phyloP scores from a whole-genome alignment of 306 rosid genomes.

The Vicia sativa region DNA sequence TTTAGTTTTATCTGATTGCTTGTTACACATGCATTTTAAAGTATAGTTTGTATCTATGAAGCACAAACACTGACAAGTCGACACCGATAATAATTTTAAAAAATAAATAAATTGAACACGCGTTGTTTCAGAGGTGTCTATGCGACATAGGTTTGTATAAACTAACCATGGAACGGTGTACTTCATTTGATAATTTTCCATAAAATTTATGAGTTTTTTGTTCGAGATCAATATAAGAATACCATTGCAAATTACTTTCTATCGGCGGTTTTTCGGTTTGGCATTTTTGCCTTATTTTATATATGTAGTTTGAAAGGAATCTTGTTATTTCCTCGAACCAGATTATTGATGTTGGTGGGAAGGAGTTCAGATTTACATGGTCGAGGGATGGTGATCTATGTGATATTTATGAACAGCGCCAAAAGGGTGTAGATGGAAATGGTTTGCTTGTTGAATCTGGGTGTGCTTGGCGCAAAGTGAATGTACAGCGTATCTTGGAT shows the following conservation, averaged over 20 bases:
- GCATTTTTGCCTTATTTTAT: background rate
- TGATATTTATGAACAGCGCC: constrained; percentile 80
- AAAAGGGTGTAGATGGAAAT: constrained; percentile 72
- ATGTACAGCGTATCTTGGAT: constrained; percentile 83
- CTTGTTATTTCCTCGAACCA: constrained; percentile 41
- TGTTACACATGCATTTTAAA: constrained; percentile 5
- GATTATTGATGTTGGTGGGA: constrained; percentile 95
- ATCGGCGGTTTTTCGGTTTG: constrained; percentile 4
- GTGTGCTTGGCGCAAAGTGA: constrained; percentile 88
- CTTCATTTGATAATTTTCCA: constrained; percentile 32
- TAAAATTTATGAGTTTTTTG: background rate
- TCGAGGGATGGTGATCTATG: constrained; percentile 84
- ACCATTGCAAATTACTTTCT: constrained; percentile 6
- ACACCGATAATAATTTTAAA: background rate
- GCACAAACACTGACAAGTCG: too few relatives aligned
- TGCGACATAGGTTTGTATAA: background rate
- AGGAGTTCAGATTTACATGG: constrained; percentile 88
- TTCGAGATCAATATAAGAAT: background rate
- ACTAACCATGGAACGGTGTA: constrained; percentile 2
- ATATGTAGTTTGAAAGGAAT: constrained; percentile 33
- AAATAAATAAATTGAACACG: background rate
- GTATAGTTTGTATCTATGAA: constrained; percentile 13
- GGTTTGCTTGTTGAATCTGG: constrained; percentile 90
- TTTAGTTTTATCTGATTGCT: background rate
- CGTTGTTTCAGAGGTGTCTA: background rate